Conservation (phyloP, 345 rosid genomes). For the Psidium guajava region DNA sequence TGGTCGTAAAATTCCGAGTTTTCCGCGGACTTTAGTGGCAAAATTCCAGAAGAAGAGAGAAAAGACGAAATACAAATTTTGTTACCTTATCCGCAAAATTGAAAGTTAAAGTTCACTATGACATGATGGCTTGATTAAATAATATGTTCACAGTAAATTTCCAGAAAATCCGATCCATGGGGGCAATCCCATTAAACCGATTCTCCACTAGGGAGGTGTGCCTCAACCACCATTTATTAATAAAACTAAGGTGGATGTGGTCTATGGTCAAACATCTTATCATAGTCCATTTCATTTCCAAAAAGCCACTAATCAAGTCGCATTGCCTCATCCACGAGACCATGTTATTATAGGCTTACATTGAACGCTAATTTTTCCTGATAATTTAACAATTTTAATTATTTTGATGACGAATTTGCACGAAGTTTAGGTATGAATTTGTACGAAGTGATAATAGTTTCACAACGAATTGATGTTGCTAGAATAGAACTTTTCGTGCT, state of each 20-base stretch:
- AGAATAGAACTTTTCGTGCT: background rate
- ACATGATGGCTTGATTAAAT: background rate
- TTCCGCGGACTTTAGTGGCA: background rate
- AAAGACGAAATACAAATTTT: background rate
- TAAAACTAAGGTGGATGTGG: background rate
- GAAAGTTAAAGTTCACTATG: background rate
- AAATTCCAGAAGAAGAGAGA: background rate
- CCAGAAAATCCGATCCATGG: background rate
- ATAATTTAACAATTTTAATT: too few species aligned
- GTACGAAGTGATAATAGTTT: background rate
- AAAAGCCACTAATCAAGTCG: conserved; percentile 5
- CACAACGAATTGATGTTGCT: background rate
- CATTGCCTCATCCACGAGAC: background rate
- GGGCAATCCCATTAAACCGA: background rate
- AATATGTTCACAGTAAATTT: background rate
- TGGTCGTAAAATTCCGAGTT: background rate
- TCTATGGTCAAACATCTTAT: background rate
- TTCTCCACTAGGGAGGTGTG: background rate
- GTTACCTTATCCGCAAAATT: background rate
- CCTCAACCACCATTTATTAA: background rate
- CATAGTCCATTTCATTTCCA: background rate
- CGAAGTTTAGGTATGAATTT: background rate
- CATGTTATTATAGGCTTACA: background rate
- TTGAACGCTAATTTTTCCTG: background rate
- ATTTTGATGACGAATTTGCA: background rate